Conservation (phyloP, 2,329 filamentous ascomycete species). For the Cordyceps farinosa region DNA sequence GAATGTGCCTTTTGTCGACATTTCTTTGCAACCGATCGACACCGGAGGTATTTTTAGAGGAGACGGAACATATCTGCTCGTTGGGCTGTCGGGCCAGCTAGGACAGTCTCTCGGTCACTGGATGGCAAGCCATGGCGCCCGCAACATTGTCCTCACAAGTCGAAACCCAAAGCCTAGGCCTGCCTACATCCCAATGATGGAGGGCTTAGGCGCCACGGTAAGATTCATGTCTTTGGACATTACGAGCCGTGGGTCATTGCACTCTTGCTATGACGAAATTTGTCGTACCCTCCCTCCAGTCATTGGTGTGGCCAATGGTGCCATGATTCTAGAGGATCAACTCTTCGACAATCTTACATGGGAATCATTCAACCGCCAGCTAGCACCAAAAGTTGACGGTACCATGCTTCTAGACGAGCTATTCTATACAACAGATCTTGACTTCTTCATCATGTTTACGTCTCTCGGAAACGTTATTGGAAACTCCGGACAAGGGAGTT, state of each 20-base stretch:
- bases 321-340: conserved; percentile 7
- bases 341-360: conserved; percentile 3
- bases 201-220: neutral
- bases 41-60: neutral
- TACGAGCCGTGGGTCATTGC: neutral
- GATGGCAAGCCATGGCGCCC: conserved; percentile 6
- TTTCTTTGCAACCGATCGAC: neutral
- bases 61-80: neutral
- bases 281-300: neutral
- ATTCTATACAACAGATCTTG: neutral
- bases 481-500: neutral
- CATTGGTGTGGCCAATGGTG: conserved; percentile 8
- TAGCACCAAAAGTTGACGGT: conserved; percentile 6
- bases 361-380: neutral
- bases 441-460: conserved; percentile 10
- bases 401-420: conserved; percentile 5
- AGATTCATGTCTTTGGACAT: neutral
- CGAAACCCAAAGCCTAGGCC: neutral
- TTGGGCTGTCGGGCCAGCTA: neutral
- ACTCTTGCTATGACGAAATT: neutral
- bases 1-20: neutral
- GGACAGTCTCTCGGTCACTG: conserved; percentile 1
- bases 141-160: conserved; percentile 1
- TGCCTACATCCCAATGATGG: neutral
- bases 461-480: neutral